Evolutionary conservation across 768 basidiomycete species (phyloP), one percentile per base, ranked within the genome.

Genomic region (Xerocomellus intermedius): DNA sequence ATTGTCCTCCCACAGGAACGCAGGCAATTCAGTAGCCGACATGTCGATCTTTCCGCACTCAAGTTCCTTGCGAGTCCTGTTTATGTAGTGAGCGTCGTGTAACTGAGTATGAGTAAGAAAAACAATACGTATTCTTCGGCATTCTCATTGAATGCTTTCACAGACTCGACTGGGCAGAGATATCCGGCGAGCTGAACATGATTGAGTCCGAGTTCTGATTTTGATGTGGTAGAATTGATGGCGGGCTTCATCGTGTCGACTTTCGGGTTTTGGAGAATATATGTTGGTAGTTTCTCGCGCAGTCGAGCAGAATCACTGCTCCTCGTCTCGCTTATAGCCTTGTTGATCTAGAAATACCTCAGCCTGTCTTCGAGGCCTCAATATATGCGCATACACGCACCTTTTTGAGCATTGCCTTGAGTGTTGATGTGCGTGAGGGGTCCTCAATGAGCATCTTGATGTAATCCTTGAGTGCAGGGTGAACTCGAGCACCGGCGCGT

Each of bases 401-500:
- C 36, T 37, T 37, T 37, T 37, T 35, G 33, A 16, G 14, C 33
- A 7, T 35, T 35, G 0, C 16, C 33, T 35, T 35, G 33, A 35
- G 33, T 8, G 2, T 17, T 16, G 36, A 37, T 17, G 36, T 3
- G 17, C 8, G 16, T 4, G 36, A 1, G 13, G 33, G 2, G 14
- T 35, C 14, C 14, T 37, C 36, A 8, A 37, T 17, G 8, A 33
- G 36, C 2, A 8, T 37, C 36, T 37, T 37, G 16, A 17, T 8
- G n/a, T 28, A 8, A 19, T 28, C 0, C 2, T 22, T 9, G 1
- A 48, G 19, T 0, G 0, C 14, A 77, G 76, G 72, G 75, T 9
- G 76, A 78, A 57, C 64, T 70, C 0, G 66, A 75, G 41, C 77
- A 80, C 47, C 52, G 63, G 0, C 52, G 38, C 0, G 55, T 72